These are phyloP conservation scores for Verbascum thapsus DNA, from an alignment of 257 asterid species.

Conservation along the genomic window DNA sequence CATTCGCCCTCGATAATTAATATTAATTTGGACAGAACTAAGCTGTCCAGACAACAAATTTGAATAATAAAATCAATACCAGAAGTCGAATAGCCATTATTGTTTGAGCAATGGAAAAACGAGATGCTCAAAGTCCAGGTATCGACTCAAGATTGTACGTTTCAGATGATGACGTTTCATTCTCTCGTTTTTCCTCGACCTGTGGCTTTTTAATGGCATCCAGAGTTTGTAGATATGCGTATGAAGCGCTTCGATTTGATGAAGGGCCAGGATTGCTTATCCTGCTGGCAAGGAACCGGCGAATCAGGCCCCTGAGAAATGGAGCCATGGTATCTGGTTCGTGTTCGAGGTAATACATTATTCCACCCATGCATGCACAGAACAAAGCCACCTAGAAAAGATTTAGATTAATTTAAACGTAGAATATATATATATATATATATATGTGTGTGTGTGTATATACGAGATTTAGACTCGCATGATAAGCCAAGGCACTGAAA, in stretches of 20 bases:
- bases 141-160: constrained; percentile 92
- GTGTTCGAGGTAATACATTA: constrained; percentile 95
- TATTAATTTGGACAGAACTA: constrained; percentile 26
- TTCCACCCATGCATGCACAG: constrained; percentile 96
- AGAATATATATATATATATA: no score
- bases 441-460: no score
- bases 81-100: constrained; percentile 24
- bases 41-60: constrained; percentile 27
- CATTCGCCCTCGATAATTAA: constrained; percentile 15
- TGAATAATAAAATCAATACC: constrained; percentile 31
- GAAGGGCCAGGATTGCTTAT: constrained; percentile 83
- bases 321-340: constrained; percentile 99
- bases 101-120: constrained; percentile 41
- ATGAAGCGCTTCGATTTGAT: constrained; percentile 67
- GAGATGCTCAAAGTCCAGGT: constrained; percentile 81
- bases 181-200: constrained; percentile 48
- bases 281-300: constrained; percentile 96
- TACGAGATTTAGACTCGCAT: no score
- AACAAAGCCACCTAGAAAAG: constrained; percentile 78
- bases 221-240: constrained; percentile 71
- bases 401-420: constrained; percentile 11
- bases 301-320: constrained; percentile 85
- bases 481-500: no score
- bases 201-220: constrained; percentile 79
- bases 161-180: constrained; percentile 56